These are phyloP conservation scores for Spatholobus suberectus DNA, from an alignment of 306 rosid genomes.

Conservation along the genomic window DNA sequence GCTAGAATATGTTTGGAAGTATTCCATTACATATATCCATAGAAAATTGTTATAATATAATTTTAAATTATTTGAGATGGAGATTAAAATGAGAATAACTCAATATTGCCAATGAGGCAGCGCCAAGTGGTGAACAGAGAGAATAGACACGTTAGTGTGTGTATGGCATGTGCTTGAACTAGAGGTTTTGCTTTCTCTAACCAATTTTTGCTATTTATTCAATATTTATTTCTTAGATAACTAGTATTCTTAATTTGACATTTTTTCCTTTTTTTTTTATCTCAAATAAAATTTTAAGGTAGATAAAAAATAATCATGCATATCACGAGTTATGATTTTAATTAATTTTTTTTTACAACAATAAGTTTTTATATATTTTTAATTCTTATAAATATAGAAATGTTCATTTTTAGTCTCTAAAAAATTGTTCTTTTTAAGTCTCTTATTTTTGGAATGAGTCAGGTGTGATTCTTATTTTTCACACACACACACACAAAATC, in stretches of 20 bases:
- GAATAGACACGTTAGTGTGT: slow-evolving; percentile 23
- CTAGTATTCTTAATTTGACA: background rate
- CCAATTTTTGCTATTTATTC: too few species aligned
- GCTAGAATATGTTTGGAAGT: slow-evolving; percentile 58
- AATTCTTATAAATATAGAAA: too few species aligned
- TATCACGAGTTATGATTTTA: background rate
- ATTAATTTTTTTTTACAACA: too few species aligned
- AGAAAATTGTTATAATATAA: slow-evolving; percentile 17
- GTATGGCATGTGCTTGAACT: slow-evolving; percentile 6
- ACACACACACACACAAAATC: too few species aligned
- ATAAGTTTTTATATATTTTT: too few species aligned
- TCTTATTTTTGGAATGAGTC: too few species aligned
- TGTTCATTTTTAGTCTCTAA: too few species aligned
- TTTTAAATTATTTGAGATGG: background rate
- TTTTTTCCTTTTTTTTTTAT: background rate
- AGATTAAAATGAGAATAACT: slow-evolving; percentile 17
- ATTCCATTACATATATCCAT: slow-evolving; percentile 48
- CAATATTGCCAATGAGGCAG: background rate
- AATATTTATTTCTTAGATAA: too few species aligned
- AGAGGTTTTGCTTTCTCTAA: slow-evolving; percentile 5
- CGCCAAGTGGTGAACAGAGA: slow-evolving; percentile 26
- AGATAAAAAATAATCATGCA: background rate
- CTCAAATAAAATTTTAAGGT: background rate
- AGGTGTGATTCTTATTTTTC: too few species aligned
- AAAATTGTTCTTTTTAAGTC: too few species aligned